Evolutionary conservation across 208 protist genomes (phyloP), one percentile per base, ranked within the genome.

Genomic region (Wallacemonas sp.): DNA sequence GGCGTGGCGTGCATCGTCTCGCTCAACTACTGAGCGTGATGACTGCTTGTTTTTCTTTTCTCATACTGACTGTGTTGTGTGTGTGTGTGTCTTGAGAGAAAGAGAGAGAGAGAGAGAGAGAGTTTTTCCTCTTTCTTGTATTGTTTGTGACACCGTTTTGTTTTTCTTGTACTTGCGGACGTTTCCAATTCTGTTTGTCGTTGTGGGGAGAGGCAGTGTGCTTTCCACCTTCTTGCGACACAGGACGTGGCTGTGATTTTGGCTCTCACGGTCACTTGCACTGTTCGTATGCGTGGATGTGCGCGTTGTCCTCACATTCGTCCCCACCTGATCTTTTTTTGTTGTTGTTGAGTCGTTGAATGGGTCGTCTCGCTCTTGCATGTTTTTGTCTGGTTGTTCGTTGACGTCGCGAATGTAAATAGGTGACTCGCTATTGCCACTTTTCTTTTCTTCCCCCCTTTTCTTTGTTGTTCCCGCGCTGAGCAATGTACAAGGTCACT

Each of bases 1-100:
- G 98, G 98, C 11, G 89, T 95, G 16, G 93, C 93, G 9, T 95
- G 90, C 56, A 68, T 97, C 17, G 80, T 96, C 9, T 94, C 88
- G 0, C 73, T 97, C 2, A 93, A 95, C 64, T 97, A 91, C 54
- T 95, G 87, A 68, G 26, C 21, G 16, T 5, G 12, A 8, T 11
- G 27, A 11, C 52, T 58, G 4, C 27, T 58, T 38, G 6, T 34
- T 33, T 11, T 58, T 33, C 27, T 58, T 73, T 61, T 27, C n/a
- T 62, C 61, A 19, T 60, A n/a, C 19, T 61, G n/a, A n/a, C n/a
- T n/a, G n/a, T n/a, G n/a, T n/a, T n/a, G n/a, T n/a, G n/a, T n/a
- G n/a, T n/a, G n/a, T n/a, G n/a, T n/a, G n/a, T n/a, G n/a, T n/a
- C n/a, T n/a, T n/a, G n/a, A n/a, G n/a, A n/a, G n/a, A n/a, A n/a